A percentile compares a stretch with the other conserved stretches of the same genome.
Conservation (phyloP, 495 filamentous ascomycete genomes). For the Viridothelium virens region DNA sequence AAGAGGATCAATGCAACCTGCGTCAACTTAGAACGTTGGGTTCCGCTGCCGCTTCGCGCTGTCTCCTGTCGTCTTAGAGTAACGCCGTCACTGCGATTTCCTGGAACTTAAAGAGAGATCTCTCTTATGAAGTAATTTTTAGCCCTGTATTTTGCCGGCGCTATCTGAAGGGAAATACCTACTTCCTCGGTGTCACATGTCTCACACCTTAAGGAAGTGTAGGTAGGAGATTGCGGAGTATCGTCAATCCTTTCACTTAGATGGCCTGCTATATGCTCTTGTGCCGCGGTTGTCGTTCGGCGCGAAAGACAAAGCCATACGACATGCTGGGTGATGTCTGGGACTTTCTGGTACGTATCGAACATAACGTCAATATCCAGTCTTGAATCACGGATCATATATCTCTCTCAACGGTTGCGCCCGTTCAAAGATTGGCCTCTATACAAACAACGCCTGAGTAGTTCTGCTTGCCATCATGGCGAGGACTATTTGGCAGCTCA, state of each 20-base stretch:
- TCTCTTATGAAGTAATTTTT: background rate
- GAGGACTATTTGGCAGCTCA: background rate
- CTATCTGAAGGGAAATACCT: background rate
- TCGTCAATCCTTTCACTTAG: background rate
- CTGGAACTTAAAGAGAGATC: too few relatives aligned
- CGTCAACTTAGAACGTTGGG: too few relatives aligned
- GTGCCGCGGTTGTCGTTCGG: background rate
- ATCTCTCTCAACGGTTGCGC: background rate
- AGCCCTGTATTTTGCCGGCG: background rate
- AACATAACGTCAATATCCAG: background rate
- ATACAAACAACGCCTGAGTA: background rate
- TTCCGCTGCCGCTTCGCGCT: too few relatives aligned
- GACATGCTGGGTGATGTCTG: background rate
- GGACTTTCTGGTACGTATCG: background rate
- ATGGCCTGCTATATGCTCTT: background rate
- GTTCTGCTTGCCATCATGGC: background rate
- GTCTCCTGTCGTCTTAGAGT: too few relatives aligned
- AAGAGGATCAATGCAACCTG: too few relatives aligned
- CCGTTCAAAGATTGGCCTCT: background rate
- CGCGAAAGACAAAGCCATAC: background rate
- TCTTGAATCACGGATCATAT: background rate
- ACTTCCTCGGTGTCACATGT: slow-evolving; percentile 6
- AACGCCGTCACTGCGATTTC: too few relatives aligned
- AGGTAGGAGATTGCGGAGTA: background rate
- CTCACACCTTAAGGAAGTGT: background rate